phyloP scores from a whole-genome alignment of 371 early-diverging fungal genomes.

The Mortierella sp. region DNA sequence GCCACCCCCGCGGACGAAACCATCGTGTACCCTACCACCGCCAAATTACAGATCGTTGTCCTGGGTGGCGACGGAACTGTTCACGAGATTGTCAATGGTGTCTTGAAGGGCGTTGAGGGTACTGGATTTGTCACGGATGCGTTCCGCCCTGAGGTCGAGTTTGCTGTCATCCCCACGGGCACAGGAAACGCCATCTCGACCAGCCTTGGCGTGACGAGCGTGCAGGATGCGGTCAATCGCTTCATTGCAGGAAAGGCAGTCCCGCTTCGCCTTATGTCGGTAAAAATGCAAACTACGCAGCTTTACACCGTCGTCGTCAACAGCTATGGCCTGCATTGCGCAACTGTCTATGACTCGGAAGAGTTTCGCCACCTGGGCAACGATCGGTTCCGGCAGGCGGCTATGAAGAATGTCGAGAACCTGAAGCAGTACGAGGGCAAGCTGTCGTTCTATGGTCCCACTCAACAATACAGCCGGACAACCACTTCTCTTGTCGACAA shows the following conservation, averaged over 20 bases:
- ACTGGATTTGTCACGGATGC: constrained; percentile 36
- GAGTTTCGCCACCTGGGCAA: constrained; percentile 53
- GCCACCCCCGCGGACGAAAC: not conserved
- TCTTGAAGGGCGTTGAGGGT: constrained; percentile 40
- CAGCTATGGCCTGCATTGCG: constrained; percentile 54
- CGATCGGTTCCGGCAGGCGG: constrained; percentile 49
- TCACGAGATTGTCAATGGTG: constrained; percentile 54
- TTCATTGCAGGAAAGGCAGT: constrained; percentile 30
- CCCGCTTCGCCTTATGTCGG: constrained; percentile 37
- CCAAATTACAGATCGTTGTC: constrained; percentile 45
- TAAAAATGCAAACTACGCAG: constrained; percentile 29
- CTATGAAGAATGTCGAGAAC: constrained; percentile 52
- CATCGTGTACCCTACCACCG: constrained; percentile 26
- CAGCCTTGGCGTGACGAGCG: constrained; percentile 34
- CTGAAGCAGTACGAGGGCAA: constrained; percentile 45
- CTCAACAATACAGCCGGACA: constrained; percentile 22
- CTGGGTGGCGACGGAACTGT: constrained; percentile 55
- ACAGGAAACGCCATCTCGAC: constrained; percentile 55
- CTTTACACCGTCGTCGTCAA: constrained; percentile 53
- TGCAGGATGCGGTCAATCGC: constrained; percentile 42
- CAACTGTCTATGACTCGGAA: constrained; percentile 54
- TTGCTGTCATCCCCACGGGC: constrained; percentile 49
- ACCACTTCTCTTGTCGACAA: constrained; percentile 1
- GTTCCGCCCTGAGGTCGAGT: constrained; percentile 44
- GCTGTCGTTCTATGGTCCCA: constrained; percentile 29